These are phyloP conservation scores for Atkinsonella hypoxylon DNA, from an alignment of 2,329 filamentous ascomycete genomes.

Conservation along the genomic window DNA sequence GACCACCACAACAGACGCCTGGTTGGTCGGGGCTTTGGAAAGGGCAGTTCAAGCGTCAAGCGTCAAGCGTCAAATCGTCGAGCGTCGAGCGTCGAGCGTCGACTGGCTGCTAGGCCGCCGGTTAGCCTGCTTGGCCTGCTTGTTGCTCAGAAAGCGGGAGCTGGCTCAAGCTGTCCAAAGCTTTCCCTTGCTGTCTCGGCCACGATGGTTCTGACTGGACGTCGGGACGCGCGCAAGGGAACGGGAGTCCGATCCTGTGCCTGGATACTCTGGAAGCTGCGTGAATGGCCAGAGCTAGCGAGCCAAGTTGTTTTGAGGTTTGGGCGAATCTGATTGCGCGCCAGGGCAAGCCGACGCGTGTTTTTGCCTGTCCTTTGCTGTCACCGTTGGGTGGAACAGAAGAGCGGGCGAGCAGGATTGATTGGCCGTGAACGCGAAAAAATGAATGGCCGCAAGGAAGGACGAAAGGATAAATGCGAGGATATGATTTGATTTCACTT, in stretches of 20 bases:
- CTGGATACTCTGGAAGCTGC: slow-evolving; percentile 9
- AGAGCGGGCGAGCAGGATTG: slow-evolving; percentile 23
- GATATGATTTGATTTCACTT: slow-evolving; percentile 36
- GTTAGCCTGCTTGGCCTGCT: neutral
- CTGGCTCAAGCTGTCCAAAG: slow-evolving; percentile 6
- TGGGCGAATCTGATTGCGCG: slow-evolving; percentile 13
- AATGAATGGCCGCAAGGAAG: slow-evolving; percentile 20
- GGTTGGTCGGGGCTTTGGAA: no score
- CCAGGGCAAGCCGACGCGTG: slow-evolving; percentile 4
- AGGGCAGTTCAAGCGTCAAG: no score
- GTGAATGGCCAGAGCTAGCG: slow-evolving; percentile 13
- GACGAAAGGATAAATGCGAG: slow-evolving; percentile 32
- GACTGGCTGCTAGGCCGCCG: slow-evolving; percentile 4
- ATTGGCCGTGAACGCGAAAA: slow-evolving; percentile 32
- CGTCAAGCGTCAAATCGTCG: no score
- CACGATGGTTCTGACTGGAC: slow-evolving; percentile 5
- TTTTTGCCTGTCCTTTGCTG: slow-evolving; percentile 8
- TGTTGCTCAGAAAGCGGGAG: neutral
- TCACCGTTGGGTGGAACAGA: slow-evolving; percentile 22
- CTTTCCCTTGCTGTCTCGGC: slow-evolving; percentile 1
- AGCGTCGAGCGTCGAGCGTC: neutral
- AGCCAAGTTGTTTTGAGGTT: slow-evolving; percentile 5
- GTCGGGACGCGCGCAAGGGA: slow-evolving; percentile 7
- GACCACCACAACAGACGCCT: no score
- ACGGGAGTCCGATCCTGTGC: slow-evolving; percentile 8